Evolutionary conservation across 495 filamentous ascomycete species (phyloP).

Genomic region (Penicillium samsonianum): DNA sequence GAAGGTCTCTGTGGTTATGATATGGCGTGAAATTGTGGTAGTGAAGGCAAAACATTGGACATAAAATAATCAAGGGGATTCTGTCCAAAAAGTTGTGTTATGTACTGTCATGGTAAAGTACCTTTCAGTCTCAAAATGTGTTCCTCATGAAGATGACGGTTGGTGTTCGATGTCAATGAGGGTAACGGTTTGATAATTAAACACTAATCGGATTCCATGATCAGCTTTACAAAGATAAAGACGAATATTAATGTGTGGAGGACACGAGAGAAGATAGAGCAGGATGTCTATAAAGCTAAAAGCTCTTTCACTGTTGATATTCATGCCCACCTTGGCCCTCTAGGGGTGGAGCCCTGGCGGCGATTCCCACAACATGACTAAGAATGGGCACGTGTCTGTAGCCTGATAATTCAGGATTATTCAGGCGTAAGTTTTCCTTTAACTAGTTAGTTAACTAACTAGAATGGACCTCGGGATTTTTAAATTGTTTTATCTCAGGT

Average conservation of each 20-base stretch:
- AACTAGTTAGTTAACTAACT: too few relatives aligned
- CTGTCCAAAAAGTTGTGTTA: neutral
- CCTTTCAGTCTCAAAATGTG: neutral
- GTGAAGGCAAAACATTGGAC: neutral
- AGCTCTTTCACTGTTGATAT: slow-evolving; percentile 4
- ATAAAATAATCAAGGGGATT: neutral
- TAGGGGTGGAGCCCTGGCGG: too few relatives aligned
- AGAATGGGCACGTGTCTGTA: neutral
- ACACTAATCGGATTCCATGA: neutral
- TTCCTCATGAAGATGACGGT: slow-evolving; percentile 1
- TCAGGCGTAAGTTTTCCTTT: neutral
- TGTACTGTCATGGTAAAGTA: neutral
- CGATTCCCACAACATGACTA: slow-evolving; percentile 6
- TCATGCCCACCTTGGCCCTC: neutral
- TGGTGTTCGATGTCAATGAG: neutral
- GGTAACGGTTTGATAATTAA: neutral
- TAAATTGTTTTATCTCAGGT: neutral
- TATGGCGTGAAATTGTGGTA: neutral
- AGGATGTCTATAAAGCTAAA: neutral
- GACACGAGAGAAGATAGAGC: neutral
- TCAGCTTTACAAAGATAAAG: neutral
- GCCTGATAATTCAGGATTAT: neutral
- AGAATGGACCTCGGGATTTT: neutral
- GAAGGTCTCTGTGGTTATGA: neutral
- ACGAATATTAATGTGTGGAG: neutral